These are phyloP conservation scores for Fusarium protoensiforme DNA, from an alignment of 2,329 filamentous ascomycete species.

Conservation along the genomic window DNA sequence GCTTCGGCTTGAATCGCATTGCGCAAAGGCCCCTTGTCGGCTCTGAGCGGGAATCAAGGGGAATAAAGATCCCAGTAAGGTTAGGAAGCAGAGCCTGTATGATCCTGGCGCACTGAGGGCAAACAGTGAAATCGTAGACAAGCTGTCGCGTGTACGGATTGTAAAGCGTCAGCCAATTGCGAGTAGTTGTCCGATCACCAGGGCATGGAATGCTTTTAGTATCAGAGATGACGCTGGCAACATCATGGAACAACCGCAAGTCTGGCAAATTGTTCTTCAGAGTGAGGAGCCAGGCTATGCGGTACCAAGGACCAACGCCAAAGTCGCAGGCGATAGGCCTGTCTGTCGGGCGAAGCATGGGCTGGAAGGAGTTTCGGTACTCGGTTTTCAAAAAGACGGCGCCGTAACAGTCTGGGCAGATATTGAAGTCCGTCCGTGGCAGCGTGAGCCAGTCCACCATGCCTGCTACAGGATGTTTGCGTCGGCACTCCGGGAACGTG, in stretches of 20 bases:
- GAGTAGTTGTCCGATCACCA: constrained; percentile 63
- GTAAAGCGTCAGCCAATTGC: constrained; percentile 80
- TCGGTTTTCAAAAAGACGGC: constrained; percentile 75
- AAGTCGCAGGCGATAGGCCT: constrained; percentile 79
- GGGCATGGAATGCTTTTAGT: constrained; percentile 67
- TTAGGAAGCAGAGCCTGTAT: constrained; percentile 80
- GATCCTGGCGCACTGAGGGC: constrained; percentile 77
- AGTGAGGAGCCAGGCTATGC: constrained; percentile 85
- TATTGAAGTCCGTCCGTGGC: constrained; percentile 76
- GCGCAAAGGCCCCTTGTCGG: constrained; percentile 71
- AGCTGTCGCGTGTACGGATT: constrained; percentile 73
- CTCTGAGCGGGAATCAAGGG: constrained; percentile 58
- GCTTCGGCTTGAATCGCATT: constrained; percentile 68
- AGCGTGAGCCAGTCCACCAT: constrained; percentile 86
- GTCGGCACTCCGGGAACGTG: constrained; percentile 75
- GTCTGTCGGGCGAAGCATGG: constrained; percentile 66
- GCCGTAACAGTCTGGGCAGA: constrained; percentile 84
- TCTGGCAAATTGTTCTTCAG: constrained; percentile 75
- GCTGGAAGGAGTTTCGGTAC: constrained; percentile 73
- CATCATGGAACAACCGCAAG: constrained; percentile 74
- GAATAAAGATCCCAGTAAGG: constrained; percentile 74
- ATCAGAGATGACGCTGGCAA: constrained; percentile 68
- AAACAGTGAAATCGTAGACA: constrained; percentile 79
- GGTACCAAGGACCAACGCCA: constrained; percentile 80
- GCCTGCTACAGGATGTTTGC: constrained; percentile 69